Base-by-base conservation (phyloP, 1,139 yeast genomes). In the Maudiozyma humilis region DNA sequence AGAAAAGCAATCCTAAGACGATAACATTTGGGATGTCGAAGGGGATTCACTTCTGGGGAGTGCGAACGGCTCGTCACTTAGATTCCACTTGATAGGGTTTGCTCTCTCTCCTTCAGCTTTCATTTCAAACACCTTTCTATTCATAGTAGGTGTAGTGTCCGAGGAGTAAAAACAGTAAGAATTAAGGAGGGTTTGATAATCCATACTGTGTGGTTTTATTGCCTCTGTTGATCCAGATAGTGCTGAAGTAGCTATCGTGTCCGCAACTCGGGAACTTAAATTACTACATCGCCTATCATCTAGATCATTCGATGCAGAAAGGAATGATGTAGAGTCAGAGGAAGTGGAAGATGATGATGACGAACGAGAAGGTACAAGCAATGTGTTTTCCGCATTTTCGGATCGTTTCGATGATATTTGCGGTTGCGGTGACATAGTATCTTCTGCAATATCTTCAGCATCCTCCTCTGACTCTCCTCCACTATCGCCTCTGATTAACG, bases 121-220 rank as follows among this genome's bases (percentile, higher is more conserved):
- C 12, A 17, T 30, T 18, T 25, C 14, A 15, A 33, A 19, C 16
- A 18, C 8, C 17, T 30, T 36, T 19, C 25, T 36, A 17, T 15
- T 19, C 14, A 19, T 29, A 4, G 33, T 41, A 13, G 40, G 23
- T 4, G 30, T 29, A 19, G 17, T 29, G 15, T 42, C 40, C 34
- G 44, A 32, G 5, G 44, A 33, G 16, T 29, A 38, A 16, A 42
- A 42, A n/a, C 44, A 42, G 25, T 42, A 42, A 8, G 44, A 42
- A 32, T 42, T 42, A n/a, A 42, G 27, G 19, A 42, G 16, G 16
- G 31, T 33, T 20, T 38, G 38, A 27, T 42, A 42, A 27, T 38
- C 41, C 23, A 42, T 14, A 3, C 35, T 39, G 37, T 38, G 38
- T 7, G 44, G 41, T 19, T 36, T 33, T 15, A 33, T 14, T 6